Evolutionary conservation across 2,329 filamentous ascomycete species (phyloP).

Genomic region (Sporothrix sp.): DNA sequence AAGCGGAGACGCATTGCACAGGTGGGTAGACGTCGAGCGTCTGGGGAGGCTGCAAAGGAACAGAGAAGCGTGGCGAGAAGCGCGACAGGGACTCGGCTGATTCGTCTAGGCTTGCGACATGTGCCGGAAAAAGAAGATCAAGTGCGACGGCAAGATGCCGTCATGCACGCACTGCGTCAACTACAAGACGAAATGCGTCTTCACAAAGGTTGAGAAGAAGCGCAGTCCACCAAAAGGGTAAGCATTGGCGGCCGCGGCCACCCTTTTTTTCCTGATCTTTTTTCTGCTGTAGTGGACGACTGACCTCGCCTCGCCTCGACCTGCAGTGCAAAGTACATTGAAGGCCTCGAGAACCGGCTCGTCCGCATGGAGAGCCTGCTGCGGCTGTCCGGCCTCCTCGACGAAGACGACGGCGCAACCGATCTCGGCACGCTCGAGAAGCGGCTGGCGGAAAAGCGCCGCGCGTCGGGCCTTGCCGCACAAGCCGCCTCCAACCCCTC

Average conservation of each 20-base stretch:
- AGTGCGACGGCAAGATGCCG: constrained; percentile 93
- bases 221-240: constrained; percentile 93
- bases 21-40: constrained; percentile 53
- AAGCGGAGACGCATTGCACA: constrained; percentile 84
- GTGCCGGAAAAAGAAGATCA: constrained; percentile 96
- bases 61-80: too few species aligned
- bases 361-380: constrained; percentile 93
- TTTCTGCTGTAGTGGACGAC: too few species aligned
- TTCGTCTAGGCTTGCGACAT: constrained; percentile 71
- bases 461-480: constrained; percentile 41
- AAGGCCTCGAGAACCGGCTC: constrained; percentile 86
- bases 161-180: constrained; percentile 93
- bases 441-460: constrained; percentile 48
- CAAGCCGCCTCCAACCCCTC: constrained; percentile 40
- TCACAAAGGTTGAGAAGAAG: constrained; percentile 98
- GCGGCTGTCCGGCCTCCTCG: constrained; percentile 74
- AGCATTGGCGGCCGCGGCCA: constrained; percentile 21
- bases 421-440: constrained; percentile 85
- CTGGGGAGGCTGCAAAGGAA: background rate
- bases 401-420: constrained; percentile 77
- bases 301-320: background rate
- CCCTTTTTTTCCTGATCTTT: background rate
- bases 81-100: background rate
- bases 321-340: constrained; percentile 86
- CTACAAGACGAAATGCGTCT: constrained; percentile 95